Evolutionary conservation across 139 green algal genomes (phyloP).

Genomic region (Asterochloris erici): DNA sequence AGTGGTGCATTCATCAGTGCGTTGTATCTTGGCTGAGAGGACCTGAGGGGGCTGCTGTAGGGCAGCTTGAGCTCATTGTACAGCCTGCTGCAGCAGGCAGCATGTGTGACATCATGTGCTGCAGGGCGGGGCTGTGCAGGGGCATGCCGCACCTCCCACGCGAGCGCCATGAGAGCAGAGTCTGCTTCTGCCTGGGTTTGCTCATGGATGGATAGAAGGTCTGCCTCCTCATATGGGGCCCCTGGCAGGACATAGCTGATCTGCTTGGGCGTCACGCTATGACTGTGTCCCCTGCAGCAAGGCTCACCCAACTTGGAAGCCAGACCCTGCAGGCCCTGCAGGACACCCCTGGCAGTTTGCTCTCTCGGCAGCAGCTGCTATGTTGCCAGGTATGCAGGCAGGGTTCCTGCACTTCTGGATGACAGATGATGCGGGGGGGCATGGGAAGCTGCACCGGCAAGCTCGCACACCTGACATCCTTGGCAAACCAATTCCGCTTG

Average conservation of each 20-base stretch:
- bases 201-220: slow-evolving; percentile 30
- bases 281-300: slow-evolving; percentile 32
- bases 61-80: too few relatives aligned
- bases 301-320: too few relatives aligned
- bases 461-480: slow-evolving; percentile 30
- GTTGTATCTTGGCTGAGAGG: too few relatives aligned
- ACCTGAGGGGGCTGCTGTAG: too few relatives aligned
- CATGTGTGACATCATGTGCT: too few relatives aligned
- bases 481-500: slow-evolving; percentile 55
- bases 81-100: too few relatives aligned
- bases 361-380: neutral
- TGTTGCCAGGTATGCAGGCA: neutral
- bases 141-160: slow-evolving; percentile 33
- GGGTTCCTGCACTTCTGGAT: neutral
- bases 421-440: neutral
- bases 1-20: neutral
- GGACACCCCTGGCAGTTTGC: too few relatives aligned
- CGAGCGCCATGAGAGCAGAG: slow-evolving; percentile 37
- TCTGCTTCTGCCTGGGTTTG: slow-evolving; percentile 27
- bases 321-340: too few relatives aligned
- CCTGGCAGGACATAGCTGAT: slow-evolving; percentile 41
- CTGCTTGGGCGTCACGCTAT: slow-evolving; percentile 36
- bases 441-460: too few relatives aligned
- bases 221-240: slow-evolving; percentile 22
- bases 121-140: neutral